Evolutionary conservation across 495 filamentous ascomycete species (phyloP).

Genomic region (Neurospora sp.): DNA sequence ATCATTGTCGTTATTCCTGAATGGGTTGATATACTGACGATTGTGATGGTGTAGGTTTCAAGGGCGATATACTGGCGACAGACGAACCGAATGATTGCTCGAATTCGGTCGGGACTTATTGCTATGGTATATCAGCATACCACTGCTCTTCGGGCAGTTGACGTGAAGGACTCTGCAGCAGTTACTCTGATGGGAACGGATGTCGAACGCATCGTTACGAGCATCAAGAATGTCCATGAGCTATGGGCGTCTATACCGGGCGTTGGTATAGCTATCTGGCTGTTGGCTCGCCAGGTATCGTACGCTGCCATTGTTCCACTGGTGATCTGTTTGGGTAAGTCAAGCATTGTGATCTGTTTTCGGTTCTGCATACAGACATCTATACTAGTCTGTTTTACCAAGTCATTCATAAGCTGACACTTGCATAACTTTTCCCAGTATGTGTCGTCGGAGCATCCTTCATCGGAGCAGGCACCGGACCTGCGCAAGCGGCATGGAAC

Average conservation of each 20-base stretch:
- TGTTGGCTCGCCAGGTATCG: slow-evolving; percentile 45
- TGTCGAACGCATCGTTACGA: slow-evolving; percentile 25
- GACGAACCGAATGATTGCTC: slow-evolving; percentile 33
- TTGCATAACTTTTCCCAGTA: background rate
- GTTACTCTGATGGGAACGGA: slow-evolving; percentile 54
- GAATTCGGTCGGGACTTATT: slow-evolving; percentile 44
- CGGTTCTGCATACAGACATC: no score
- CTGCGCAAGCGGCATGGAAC: slow-evolving; percentile 26
- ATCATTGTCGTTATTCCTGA: no score
- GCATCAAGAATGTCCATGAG: slow-evolving; percentile 21
- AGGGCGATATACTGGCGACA: slow-evolving; percentile 34
- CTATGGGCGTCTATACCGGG: slow-evolving; percentile 41
- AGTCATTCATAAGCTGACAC: background rate
- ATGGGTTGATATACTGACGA: background rate
- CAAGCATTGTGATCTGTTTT: no score
- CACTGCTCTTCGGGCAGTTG: slow-evolving; percentile 27
- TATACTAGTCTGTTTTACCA: no score
- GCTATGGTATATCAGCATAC: slow-evolving; percentile 44
- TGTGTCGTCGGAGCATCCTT: slow-evolving; percentile 3
- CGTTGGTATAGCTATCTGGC: slow-evolving; percentile 44
- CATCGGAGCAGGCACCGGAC: slow-evolving; percentile 25
- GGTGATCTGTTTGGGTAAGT: slow-evolving; percentile 32
- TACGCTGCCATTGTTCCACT: slow-evolving; percentile 36
- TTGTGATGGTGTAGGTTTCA: slow-evolving; percentile 2
- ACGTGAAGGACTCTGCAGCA: slow-evolving; percentile 40